Percentiles rank a stretch among this genome's conserved stretches.
phyloP scores from a whole-genome alignment of 139 green algal genomes.

The Edaphochlamys debaryana region DNA sequence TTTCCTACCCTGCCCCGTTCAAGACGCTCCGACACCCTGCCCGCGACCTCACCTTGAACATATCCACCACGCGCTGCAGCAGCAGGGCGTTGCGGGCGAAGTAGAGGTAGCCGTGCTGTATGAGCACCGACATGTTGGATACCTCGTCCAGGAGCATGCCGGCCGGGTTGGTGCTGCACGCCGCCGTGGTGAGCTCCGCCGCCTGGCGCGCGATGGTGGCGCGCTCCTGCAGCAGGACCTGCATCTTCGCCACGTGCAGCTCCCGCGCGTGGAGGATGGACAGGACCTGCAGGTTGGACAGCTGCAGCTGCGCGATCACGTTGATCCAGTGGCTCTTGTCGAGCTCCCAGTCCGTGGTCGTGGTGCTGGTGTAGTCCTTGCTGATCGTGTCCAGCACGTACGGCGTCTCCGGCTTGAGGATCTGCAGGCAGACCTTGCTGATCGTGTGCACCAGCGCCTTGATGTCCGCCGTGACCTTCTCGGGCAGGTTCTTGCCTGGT shows the following conservation, averaged over 20 bases:
- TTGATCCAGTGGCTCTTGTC: constrained; percentile 59
- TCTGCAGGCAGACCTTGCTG: constrained; percentile 60
- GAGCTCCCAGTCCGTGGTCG: constrained; percentile 50
- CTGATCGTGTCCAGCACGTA: constrained; percentile 47
- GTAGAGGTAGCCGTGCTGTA: constrained; percentile 57
- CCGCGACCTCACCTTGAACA: constrained; percentile 41
- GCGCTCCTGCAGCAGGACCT: constrained; percentile 47
- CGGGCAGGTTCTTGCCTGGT: constrained; percentile 55
- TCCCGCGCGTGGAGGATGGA: constrained; percentile 46
- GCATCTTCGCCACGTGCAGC: constrained; percentile 47
- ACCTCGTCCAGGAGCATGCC: constrained; percentile 40
- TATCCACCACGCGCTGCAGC: constrained; percentile 45
- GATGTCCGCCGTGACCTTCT: constrained; percentile 50
- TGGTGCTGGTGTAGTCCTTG: constrained; percentile 50
- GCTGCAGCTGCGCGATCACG: constrained; percentile 56
- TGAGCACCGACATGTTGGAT: constrained; percentile 47
- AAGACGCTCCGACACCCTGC: no score
- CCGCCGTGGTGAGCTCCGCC: constrained; percentile 32
- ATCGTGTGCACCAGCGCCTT: constrained; percentile 58
- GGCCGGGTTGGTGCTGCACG: constrained; percentile 12
- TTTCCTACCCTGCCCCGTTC: no score
- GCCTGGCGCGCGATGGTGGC: constrained; percentile 42
- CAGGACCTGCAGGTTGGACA: constrained; percentile 51
- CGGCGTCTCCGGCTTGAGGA: constrained; percentile 57
- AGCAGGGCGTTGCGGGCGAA: constrained; percentile 50